phyloP scores from a whole-genome alignment of 495 filamentous ascomycete genomes.

The Cladorrhinum samala region DNA sequence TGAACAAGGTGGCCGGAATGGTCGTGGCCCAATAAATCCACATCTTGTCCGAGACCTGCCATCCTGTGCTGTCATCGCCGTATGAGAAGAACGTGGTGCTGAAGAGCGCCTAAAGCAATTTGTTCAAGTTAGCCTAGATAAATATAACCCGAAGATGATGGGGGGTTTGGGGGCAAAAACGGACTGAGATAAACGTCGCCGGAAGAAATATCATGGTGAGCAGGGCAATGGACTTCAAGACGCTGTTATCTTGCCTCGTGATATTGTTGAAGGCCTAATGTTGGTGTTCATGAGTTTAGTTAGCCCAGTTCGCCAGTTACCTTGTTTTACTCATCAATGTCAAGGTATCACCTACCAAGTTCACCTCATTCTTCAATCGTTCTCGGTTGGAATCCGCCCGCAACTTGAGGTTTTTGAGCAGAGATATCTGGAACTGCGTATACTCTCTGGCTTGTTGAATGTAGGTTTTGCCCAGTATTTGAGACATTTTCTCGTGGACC shows the following conservation, averaged over 20 bases:
- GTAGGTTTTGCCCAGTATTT: conserved; percentile 11
- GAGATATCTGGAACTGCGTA: conserved; percentile 16
- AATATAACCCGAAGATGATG: too few species aligned
- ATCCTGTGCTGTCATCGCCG: conserved; percentile 7
- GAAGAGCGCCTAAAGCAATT: conserved; percentile 18
- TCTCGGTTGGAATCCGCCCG: conserved; percentile 17
- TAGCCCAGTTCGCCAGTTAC: neutral
- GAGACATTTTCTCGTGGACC: conserved; percentile 3
- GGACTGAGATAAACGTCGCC: conserved; percentile 31
- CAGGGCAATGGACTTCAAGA: conserved; percentile 39
- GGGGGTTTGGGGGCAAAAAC: neutral
- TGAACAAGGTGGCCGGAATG: conserved; percentile 15
- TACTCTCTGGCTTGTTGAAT: conserved; percentile 15
- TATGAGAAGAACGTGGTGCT: conserved; percentile 23
- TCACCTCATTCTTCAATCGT: conserved; percentile 16
- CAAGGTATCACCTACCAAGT: conserved; percentile 9
- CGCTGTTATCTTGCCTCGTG: conserved; percentile 30
- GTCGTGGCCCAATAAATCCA: conserved; percentile 21
- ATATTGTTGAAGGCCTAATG: conserved; percentile 19
- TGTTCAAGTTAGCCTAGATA: too few species aligned
- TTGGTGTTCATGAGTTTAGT: neutral
- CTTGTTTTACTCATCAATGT: neutral
- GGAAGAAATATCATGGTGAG: conserved; percentile 41
- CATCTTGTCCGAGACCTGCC: conserved; percentile 13
- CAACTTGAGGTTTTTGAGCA: conserved; percentile 16